A percentile compares a stretch with the other conserved stretches of the same genome.
These are phyloP conservation scores for Monosporozyma solicola DNA, from an alignment of 805 yeast species.

Conservation along the genomic window DNA sequence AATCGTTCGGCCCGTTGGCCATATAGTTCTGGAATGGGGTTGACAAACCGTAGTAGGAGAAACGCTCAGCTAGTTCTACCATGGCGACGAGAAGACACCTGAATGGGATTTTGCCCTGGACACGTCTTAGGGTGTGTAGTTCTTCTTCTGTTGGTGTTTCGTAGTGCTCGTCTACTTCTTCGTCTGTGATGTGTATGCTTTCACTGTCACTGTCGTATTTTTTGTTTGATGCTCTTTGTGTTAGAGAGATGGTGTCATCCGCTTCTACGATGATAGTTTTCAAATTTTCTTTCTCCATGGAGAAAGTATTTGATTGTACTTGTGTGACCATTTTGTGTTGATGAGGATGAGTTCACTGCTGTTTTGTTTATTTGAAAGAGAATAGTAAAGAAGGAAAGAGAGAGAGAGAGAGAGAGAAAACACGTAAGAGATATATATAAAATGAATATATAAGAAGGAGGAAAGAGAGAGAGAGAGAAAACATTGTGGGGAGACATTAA, in stretches of 20 bases:
- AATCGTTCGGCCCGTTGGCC: constrained; percentile 43
- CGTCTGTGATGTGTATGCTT: constrained; percentile 20
- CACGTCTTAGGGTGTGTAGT: constrained; percentile 21
- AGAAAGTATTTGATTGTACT: not conserved
- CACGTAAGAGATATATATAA: too few species aligned
- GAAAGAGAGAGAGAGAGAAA: not conserved
- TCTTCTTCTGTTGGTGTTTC: constrained; percentile 26
- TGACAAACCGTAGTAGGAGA: constrained; percentile 69
- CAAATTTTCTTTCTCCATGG: not conserved
- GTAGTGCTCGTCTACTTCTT: constrained; percentile 83
- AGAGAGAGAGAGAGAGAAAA: not conserved
- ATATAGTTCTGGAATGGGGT: constrained; percentile 75
- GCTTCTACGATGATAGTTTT: not conserved
- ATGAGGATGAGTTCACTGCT: not conserved
- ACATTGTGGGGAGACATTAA: not conserved
- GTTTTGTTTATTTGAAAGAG: too few species aligned
- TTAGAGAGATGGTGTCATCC: not conserved
- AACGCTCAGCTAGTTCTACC: constrained; percentile 75
- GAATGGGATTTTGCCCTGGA: constrained; percentile 39
- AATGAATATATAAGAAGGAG: not conserved
- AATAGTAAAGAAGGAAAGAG: not conserved
- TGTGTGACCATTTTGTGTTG: not conserved
- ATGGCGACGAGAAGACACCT: constrained; percentile 46
- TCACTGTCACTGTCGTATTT: not conserved
- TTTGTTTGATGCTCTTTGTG: not conserved